Percentiles rank a stretch among this genome's conserved stretches.
Conservation (phyloP, 2,329 filamentous ascomycete species). For the Botrytis medusae region DNA sequence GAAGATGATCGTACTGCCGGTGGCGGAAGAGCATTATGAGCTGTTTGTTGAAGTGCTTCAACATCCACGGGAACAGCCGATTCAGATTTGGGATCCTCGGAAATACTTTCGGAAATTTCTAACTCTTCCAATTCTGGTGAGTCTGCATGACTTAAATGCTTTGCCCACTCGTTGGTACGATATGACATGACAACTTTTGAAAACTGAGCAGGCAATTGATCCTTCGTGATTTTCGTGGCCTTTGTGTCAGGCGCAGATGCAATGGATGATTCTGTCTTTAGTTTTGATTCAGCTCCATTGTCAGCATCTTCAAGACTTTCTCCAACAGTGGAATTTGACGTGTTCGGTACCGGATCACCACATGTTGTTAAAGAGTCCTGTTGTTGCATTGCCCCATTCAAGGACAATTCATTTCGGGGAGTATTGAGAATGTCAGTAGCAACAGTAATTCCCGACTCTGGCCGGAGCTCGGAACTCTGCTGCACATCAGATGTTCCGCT, state of each 20-base stretch:
- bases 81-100: slow-evolving; percentile 47
- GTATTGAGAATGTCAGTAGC: not conserved
- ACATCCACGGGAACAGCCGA: slow-evolving; percentile 61
- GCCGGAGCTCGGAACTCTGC: not conserved
- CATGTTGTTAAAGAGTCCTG: slow-evolving; percentile 22
- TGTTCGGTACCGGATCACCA: slow-evolving; percentile 23
- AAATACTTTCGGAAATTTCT: slow-evolving; percentile 47
- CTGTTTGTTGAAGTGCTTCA: slow-evolving; percentile 63
- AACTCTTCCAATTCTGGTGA: slow-evolving; percentile 64
- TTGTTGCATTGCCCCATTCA: not conserved
- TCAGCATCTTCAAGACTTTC: not conserved
- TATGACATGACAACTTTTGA: slow-evolving; percentile 80
- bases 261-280: slow-evolving; percentile 34
- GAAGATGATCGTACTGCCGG: slow-evolving; percentile 28
- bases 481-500: not conserved
- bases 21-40: slow-evolving; percentile 36
- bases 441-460: not conserved
- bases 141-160: slow-evolving; percentile 79
- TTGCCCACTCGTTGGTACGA: slow-evolving; percentile 94
- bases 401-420: not conserved
- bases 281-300: not conserved
- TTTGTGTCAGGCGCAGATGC: slow-evolving; percentile 48
- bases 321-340: not conserved
- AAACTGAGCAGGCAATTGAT: slow-evolving; percentile 65
- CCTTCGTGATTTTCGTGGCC: slow-evolving; percentile 54